Evolutionary conservation across 768 basidiomycete species (phyloP), one percentile per base, ranked within the genome.

Genomic region (Phanerodontia chrysosporium): DNA sequence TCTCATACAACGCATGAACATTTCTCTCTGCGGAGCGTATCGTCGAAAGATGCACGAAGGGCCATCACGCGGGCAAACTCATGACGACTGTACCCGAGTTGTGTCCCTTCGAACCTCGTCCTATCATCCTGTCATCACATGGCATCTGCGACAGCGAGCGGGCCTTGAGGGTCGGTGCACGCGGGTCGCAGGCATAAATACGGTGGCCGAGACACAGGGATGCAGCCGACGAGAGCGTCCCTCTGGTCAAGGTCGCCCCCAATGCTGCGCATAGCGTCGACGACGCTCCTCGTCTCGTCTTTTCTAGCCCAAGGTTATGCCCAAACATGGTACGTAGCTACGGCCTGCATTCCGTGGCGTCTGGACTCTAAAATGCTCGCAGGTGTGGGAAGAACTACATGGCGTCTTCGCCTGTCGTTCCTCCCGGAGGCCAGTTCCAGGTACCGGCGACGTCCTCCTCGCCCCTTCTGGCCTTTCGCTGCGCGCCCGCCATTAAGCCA

Each of bases 381-480:
- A 82, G 82, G 80, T 82, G 81, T 48, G 79, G 79, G 44, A 82
- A 82, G 66, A 75, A 80, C 61, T 83, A 69, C 64, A 76, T 76
- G 72, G 35, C 70, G 7, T 71, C 72, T 24, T 68, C 78, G 55
- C 71, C 76, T 1, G 68, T 77, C 6, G 73, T 78, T 18, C 74
- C 74, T 0, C 80, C 81, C 0, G 80, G 77, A 0, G 80, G 81
- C 1, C 71, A 76, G 53, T 83, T 82, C 58, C 69, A 71, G 7
- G 55, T 73, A 1, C 77, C 78, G 1, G 62, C 65, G 0, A 55
- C 62, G 2, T 78, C 77, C 3, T 21, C 65, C 2, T 61, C 62
- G 7, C 76, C 80, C 9, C 71, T 80, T 14, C 68, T 82, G 0
- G 76, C 76, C 0, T 73, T 83, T 45, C 76, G 78, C 45, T 83